These are phyloP conservation scores for Onygenales sp. DNA, from an alignment of 2,329 filamentous ascomycete species.

Conservation along the genomic window DNA sequence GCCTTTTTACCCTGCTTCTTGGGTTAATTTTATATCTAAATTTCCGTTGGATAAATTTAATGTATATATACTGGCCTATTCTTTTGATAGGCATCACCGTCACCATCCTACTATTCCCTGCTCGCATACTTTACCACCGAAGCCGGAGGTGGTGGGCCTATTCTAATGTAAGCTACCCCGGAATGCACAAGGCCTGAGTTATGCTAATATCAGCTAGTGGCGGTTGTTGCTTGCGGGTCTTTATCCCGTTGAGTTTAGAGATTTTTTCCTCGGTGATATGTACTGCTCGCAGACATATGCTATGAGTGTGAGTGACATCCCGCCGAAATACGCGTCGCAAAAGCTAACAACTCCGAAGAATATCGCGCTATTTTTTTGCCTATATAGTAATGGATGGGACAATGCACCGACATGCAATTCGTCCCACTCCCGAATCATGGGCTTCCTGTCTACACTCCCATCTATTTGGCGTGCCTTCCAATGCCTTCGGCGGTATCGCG, in stretches of 20 bases:
- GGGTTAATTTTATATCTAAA: constrained; percentile 85
- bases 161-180: constrained; percentile 58
- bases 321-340: background rate
- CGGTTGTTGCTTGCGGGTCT: constrained; percentile 74
- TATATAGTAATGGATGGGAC: constrained; percentile 73
- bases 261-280: constrained; percentile 97
- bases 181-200: background rate
- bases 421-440: constrained; percentile 68
- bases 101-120: constrained; percentile 65
- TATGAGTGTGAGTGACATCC: constrained; percentile 57
- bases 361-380: constrained; percentile 84
- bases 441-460: constrained; percentile 75
- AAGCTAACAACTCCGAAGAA: constrained; percentile 47
- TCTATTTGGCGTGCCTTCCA: constrained; percentile 86
- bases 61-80: constrained; percentile 82
- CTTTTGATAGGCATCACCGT: constrained; percentile 62
- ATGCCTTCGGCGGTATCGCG: constrained; percentile 78
- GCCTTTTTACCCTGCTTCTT: constrained; percentile 65
- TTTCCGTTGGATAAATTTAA: constrained; percentile 58
- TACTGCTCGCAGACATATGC: constrained; percentile 92
- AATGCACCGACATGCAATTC: constrained; percentile 74
- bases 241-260: constrained; percentile 90
- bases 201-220: constrained; percentile 49
- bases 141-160: constrained; percentile 80
- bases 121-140: constrained; percentile 61